Conservation (phyloP, 148 eudicot species). For the Silene conica region DNA sequence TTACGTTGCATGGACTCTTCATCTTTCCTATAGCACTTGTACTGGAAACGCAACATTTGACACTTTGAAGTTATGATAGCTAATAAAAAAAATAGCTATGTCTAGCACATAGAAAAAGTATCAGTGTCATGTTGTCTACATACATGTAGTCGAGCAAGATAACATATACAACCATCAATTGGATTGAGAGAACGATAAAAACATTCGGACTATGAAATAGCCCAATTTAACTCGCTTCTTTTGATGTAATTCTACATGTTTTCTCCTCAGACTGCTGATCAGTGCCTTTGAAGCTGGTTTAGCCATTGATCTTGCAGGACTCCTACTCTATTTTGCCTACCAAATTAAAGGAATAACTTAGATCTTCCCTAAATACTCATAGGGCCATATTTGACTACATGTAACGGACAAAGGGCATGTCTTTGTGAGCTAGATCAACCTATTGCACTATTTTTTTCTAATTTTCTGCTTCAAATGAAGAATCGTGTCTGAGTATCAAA, state of each 20-base stretch:
- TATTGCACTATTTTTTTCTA: not conserved
- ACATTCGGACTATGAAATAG: not conserved
- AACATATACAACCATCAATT: not conserved
- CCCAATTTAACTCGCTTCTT: not conserved
- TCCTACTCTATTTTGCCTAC: not conserved
- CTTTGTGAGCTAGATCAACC: not conserved
- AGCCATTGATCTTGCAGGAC: not conserved
- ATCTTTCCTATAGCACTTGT: not conserved
- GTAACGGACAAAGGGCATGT: not conserved
- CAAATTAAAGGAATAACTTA: not conserved
- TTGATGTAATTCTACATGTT: not conserved
- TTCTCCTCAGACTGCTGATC: not conserved
- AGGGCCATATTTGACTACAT: not conserved
- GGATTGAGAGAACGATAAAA: not conserved
- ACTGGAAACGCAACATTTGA: not conserved
- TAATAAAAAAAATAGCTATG: not conserved
- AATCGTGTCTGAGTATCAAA: not conserved
- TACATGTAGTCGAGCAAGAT: not conserved
- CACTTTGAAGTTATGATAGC: not conserved
- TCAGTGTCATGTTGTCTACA: not conserved
- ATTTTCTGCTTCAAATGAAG: not conserved
- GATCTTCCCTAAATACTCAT: not conserved
- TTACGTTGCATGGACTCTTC: not conserved
- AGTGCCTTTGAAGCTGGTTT: not conserved
- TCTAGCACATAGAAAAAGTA: not conserved